A percentile compares a stretch with the other conserved stretches of the same genome.
These are phyloP conservation scores for Chrysoporthe austroafricana DNA, from an alignment of 2,329 filamentous ascomycete genomes.

Conservation along the genomic window DNA sequence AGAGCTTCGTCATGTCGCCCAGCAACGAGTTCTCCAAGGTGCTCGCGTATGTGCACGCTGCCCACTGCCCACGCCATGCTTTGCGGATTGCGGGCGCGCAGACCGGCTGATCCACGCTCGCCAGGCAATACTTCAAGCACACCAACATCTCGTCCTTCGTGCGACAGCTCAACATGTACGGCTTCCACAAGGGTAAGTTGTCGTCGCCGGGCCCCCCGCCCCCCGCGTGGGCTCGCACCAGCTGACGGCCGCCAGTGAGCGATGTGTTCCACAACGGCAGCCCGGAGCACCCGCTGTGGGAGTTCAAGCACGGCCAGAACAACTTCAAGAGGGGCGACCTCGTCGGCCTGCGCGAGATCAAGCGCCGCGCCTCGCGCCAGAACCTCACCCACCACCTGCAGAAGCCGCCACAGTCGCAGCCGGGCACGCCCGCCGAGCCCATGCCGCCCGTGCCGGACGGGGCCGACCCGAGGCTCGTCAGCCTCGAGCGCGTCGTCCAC, in stretches of 20 bases:
- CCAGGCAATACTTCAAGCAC: conserved; percentile 97
- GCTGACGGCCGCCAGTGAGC: conserved; percentile 67
- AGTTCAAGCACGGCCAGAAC: conserved; percentile 97
- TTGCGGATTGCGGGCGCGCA: conserved; percentile 17
- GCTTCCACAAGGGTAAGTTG: conserved; percentile 89
- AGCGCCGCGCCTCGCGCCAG: conserved; percentile 89
- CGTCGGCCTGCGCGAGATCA: conserved; percentile 90
- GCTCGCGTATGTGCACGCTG: conserved; percentile 72
- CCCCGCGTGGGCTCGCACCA: conserved; percentile 18
- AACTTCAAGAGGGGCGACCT: conserved; percentile 96
- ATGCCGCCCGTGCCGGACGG: conserved; percentile 73
- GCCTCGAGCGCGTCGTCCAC: conserved; percentile 80
- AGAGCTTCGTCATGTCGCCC: conserved; percentile 99
- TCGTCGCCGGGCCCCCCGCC: background rate
- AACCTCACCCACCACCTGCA: conserved; percentile 90
- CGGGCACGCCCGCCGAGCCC: conserved; percentile 82
- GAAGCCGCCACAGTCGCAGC: conserved; percentile 76
- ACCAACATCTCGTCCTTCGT: conserved; percentile 99
- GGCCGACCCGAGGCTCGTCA: conserved; percentile 73
- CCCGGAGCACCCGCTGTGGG: conserved; percentile 93
- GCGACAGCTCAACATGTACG: conserved; percentile 98
- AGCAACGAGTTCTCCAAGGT: conserved; percentile 98
- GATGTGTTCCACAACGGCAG: conserved; percentile 97
- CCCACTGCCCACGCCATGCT: conserved; percentile 5
- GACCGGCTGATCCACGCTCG: conserved; percentile 18